These are phyloP conservation scores for Termitomyces sp. DNA, from an alignment of 768 basidiomycete genomes.

Conservation along the genomic window DNA sequence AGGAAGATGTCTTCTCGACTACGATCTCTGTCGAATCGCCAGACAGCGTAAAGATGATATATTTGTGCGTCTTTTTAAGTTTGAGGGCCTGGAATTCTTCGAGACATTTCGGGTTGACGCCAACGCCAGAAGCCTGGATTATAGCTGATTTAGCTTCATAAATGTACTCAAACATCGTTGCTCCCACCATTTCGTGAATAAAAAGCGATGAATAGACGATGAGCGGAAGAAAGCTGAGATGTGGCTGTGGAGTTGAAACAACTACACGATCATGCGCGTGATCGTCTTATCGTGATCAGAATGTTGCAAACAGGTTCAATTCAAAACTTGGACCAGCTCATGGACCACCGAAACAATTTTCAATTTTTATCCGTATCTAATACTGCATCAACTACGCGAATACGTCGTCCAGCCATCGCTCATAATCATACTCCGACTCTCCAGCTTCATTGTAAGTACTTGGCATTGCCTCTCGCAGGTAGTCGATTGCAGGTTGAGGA, in stretches of 20 bases:
- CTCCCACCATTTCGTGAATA: constrained; percentile 24
- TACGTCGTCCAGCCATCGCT: constrained; percentile 75
- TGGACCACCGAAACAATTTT: neutral
- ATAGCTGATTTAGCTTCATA: neutral
- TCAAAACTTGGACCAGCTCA: neutral
- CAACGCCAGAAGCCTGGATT: constrained; percentile 59
- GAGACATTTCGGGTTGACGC: constrained; percentile 53
- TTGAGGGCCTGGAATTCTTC: constrained; percentile 63
- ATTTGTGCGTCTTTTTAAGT: constrained; percentile 70
- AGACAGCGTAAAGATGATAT: constrained; percentile 76
- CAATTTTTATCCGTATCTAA: neutral
- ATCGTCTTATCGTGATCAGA: constrained; percentile 13
- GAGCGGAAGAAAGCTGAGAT: constrained; percentile 18
- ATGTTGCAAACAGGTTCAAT: neutral
- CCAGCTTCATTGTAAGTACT: constrained; percentile 40
- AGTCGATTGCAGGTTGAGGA: constrained; percentile 69
- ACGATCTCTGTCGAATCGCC: constrained; percentile 62
- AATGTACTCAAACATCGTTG: neutral
- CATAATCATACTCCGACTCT: constrained; percentile 75
- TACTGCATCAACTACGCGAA: constrained; percentile 40
- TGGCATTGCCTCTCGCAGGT: constrained; percentile 82
- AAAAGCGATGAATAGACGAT: constrained; percentile 11
- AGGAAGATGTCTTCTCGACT: constrained; percentile 58
- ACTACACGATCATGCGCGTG: constrained; percentile 14
- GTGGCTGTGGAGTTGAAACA: constrained; percentile 19